Evolutionary conservation across 2,329 filamentous ascomycete genomes (phyloP).

Genomic region (Chaetoscypha palmicola): DNA sequence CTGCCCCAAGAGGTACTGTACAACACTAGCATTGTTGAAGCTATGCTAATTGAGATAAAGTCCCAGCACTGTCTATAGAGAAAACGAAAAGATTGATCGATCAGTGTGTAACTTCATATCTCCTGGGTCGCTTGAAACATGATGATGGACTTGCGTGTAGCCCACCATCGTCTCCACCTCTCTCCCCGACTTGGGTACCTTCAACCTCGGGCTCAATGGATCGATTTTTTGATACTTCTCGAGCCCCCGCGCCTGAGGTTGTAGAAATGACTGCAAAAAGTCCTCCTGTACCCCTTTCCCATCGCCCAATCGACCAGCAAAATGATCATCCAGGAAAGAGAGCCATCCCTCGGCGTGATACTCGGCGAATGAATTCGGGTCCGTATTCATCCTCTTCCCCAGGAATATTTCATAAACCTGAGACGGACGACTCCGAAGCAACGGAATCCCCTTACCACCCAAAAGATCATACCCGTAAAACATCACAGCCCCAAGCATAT

Average conservation of each 20-base stretch:
- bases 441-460: conserved; percentile 6
- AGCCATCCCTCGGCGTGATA: conserved; percentile 1
- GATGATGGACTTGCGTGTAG: conserved; percentile 26
- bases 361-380: conserved; percentile 5
- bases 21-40: neutral
- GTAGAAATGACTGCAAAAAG: conserved; percentile 1
- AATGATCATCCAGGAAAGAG: neutral
- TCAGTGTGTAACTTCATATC: conserved; percentile 42
- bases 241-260: no score
- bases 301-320: conserved; percentile 1
- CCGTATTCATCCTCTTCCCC: conserved; percentile 25
- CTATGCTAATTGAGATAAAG: conserved; percentile 23
- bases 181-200: conserved; percentile 13
- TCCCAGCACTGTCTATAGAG: conserved; percentile 49
- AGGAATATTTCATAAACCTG: conserved; percentile 19
- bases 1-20: conserved; percentile 21
- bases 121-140: conserved; percentile 37
- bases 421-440: conserved; percentile 20
- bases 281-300: conserved; percentile 14
- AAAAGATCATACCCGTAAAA: neutral
- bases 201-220: neutral
- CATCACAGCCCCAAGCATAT: neutral
- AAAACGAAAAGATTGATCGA: conserved; percentile 52
- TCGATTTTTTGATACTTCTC: no score
- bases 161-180: conserved; percentile 17